These are phyloP conservation scores for Elsinoe batatas DNA, from an alignment of 2,329 filamentous ascomycete genomes.

Conservation along the genomic window DNA sequence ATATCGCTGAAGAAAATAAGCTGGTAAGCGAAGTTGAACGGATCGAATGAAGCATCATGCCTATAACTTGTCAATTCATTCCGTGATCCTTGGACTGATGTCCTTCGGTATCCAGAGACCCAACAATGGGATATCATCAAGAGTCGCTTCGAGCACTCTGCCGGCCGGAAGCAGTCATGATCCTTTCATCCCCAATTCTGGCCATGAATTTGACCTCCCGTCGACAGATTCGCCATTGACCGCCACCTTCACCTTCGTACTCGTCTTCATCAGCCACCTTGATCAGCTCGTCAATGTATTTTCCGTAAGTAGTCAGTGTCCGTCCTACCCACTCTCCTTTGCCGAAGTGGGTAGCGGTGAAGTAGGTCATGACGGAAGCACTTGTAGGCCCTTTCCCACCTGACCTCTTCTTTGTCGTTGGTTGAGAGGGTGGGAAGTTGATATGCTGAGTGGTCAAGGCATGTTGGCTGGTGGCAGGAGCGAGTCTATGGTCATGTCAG, in stretches of 20 bases:
- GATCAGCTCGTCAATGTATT: constrained; percentile 32
- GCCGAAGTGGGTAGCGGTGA: constrained; percentile 35
- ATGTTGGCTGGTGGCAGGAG: constrained; percentile 34
- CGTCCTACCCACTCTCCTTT: constrained; percentile 33
- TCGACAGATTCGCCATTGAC: constrained; percentile 31
- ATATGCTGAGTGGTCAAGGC: constrained; percentile 35
- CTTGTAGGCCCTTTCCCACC: constrained; percentile 19
- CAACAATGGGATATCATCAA: background rate
- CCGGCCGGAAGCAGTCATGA: constrained; percentile 19
- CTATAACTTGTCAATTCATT: background rate
- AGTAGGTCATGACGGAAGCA: constrained; percentile 32
- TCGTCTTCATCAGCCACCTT: constrained; percentile 19
- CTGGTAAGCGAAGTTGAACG: too few relatives aligned
- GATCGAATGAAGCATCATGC: too few relatives aligned
- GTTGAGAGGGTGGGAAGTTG: constrained; percentile 19
- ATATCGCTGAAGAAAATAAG: too few relatives aligned
- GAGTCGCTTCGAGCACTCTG: background rate
- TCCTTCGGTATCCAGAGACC: background rate
- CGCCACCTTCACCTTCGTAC: constrained; percentile 24
- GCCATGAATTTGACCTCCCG: constrained; percentile 31
- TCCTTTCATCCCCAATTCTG: constrained; percentile 26
- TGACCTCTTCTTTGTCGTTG: constrained; percentile 14
- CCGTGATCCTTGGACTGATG: background rate
- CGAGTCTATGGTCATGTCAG: constrained; percentile 23
- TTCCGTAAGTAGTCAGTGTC: constrained; percentile 33